Base-by-base conservation (phyloP, 1,284 basidiomycete species). In the Fistulinella cinereoalba region DNA sequence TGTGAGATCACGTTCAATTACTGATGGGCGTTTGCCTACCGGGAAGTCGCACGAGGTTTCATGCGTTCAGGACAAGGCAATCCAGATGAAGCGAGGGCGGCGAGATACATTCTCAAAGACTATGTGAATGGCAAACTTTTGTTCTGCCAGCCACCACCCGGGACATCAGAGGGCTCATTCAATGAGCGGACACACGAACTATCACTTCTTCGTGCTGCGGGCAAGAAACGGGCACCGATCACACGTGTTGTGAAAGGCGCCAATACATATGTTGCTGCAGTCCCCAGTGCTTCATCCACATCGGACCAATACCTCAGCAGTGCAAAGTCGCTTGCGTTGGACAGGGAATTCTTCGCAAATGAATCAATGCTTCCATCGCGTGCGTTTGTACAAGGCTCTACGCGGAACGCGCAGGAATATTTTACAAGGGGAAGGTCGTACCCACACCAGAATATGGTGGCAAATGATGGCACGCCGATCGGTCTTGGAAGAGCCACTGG, bases 41-140 rank as follows among this genome's bases (percentile, higher is more conserved):
- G 47, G 40, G 15, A 51, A 96, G 93, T 97, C 57, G 94, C 84
- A n/a, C 77, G 96, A 57, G 97, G 97, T 22, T 96, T 90, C 68
- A 90, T 87, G 56, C 84, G 96, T 39, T 84, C 95, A 10, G 94
- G 96, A 1, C 92, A 96, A 70, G 97, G 97, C 42, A 97, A 96
- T 67, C 95, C 97, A 3, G 97, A 99, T 64, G 95, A 97, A 66
- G 92, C 95, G 19, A 85, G 94, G 44, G 86, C 96, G 0, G 92
- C 96, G 12, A 83, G 97, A 49, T 90, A 90, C 62, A 79, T 99
- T 45, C 78, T 99, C 47, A 99, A 99, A 69, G 97, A 99, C 71
- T 99, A 97, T 61, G 93, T 99, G 53, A 95, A 91, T 57, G 97
- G 92, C 29, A 93, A 92, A 58, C 78, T 99, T 0, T 75, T 99